Evolutionary conservation across 345 rosid genomes (phyloP).

Genomic region (Eutrema japonicum): DNA sequence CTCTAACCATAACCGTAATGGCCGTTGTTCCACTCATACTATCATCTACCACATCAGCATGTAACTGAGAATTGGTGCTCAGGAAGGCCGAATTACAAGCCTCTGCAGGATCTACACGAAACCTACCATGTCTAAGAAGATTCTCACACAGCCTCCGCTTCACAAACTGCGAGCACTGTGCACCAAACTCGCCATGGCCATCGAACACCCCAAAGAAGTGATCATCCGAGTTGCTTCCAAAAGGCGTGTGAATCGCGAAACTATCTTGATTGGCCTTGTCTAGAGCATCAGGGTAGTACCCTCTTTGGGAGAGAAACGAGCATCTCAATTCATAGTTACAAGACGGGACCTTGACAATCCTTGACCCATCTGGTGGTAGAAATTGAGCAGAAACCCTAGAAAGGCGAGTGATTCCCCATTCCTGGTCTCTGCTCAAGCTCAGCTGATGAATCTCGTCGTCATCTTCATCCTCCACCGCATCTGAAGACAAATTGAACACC

Average conservation of each 20-base stretch:
- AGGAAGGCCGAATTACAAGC: constrained; percentile 75
- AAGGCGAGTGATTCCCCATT: constrained; percentile 73
- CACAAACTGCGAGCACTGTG: constrained; percentile 90
- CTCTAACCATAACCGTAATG: constrained; percentile 85
- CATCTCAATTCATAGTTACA: constrained; percentile 66
- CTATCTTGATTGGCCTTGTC: constrained; percentile 99
- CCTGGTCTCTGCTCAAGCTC: constrained; percentile 52
- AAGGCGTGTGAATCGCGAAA: constrained; percentile 91
- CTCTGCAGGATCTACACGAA: constrained; percentile 69
- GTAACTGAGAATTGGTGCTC: constrained; percentile 73
- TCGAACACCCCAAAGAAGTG: constrained; percentile 97
- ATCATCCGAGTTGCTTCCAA: constrained; percentile 68
- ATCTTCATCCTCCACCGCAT: constrained; percentile 52
- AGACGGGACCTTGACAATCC: constrained; percentile 65
- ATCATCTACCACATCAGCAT: constrained; percentile 77
- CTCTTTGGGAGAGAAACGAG: constrained; percentile 88
- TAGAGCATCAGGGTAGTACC: constrained; percentile 91
- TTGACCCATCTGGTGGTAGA: constrained; percentile 85
- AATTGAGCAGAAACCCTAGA: constrained; percentile 95
- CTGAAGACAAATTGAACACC: constrained; percentile 60
- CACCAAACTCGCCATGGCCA: constrained; percentile 95
- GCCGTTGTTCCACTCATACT: constrained; percentile 98
- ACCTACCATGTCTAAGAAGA: constrained; percentile 66
- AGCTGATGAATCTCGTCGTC: constrained; percentile 60
- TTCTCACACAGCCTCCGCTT: constrained; percentile 82